phyloP scores from a whole-genome alignment of 164 flowering plant species.

The Stephania cephalantha region DNA sequence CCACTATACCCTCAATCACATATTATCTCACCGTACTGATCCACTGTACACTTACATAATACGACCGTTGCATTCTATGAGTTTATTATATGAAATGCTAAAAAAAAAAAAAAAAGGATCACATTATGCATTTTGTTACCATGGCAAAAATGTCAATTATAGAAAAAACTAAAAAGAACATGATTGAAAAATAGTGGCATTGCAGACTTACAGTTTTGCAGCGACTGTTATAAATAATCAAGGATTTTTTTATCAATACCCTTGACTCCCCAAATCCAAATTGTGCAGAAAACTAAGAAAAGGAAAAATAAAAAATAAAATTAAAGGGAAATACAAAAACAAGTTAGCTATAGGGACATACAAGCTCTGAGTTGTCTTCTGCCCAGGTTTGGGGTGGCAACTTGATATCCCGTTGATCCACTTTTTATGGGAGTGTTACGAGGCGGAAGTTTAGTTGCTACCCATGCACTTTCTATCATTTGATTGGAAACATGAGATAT shows the following conservation, averaged over 20 bases:
- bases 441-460: conserved; percentile 26
- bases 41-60: background rate
- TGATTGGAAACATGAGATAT: conserved; percentile 1
- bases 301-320: background rate
- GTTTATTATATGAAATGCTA: background rate
- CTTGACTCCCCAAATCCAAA: conserved; percentile 29
- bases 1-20: background rate
- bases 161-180: background rate
- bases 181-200: background rate
- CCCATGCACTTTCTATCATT: conserved; percentile 27
- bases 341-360: background rate
- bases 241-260: conserved; percentile 47
- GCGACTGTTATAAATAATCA: conserved; percentile 52
- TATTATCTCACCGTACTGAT: background rate
- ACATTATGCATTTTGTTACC: too few species aligned
- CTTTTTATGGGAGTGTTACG: conserved; percentile 28
- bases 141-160: background rate
- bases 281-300: conserved; percentile 42
- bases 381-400: conserved; percentile 44
- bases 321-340: background rate
- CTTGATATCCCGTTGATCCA: conserved; percentile 31
- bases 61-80: background rate
- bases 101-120: background rate
- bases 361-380: conserved; percentile 5
- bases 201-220: conserved; percentile 44